Evolutionary conservation across 2,329 filamentous ascomycete genomes (phyloP), one percentile per base, ranked within the genome.

Genomic region (Escovopsis sp.): DNA sequence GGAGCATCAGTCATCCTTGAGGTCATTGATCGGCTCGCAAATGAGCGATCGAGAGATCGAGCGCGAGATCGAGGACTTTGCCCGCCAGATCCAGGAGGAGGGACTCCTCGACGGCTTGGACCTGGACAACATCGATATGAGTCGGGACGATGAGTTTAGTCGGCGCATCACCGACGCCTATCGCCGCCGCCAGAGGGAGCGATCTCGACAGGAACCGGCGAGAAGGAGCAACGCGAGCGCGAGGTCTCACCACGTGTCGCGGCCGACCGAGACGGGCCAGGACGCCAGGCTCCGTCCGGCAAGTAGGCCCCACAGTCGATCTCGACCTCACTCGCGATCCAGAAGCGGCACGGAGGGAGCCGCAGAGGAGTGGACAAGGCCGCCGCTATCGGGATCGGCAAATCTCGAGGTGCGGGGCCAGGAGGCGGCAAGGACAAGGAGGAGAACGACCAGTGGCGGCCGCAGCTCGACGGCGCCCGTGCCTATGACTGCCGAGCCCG

Each of bases 141-240:
- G 65, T 33, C 82, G 86, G 48, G 85, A 94, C 51, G 86, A 94
- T 48, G 84, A 92, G 49, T 73, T 96, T 13, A 93, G 83, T 43
- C 81, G 88, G 49, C 76, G 81, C 39, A 94, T 96, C 46, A 87
- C 86, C 2, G 83, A 92, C 48, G 85, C 85, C 2, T 94, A 92
- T 50, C 67, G 83, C 39, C 70, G 83, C 41, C 69, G 84, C 21
- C 84, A 92, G 49, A 70, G 68, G 30, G 74, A 77, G 41, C 61
- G 72, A 39, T 52, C 63, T n/a, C 64, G 70, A 11, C 58, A 60
- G 27, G 65, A 70, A 47, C 48, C 60, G 15, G 53, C 56, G 10
- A 58, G 63, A 45, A 63, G 64, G 40, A 65, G 55, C 41, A 59
- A 59, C 45, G 50, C 50, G n/a, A 52, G 40, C 34, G 45, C 45